Evolutionary conservation across 2,329 filamentous ascomycete species (phyloP).

Genomic region (Fusarium musae): DNA sequence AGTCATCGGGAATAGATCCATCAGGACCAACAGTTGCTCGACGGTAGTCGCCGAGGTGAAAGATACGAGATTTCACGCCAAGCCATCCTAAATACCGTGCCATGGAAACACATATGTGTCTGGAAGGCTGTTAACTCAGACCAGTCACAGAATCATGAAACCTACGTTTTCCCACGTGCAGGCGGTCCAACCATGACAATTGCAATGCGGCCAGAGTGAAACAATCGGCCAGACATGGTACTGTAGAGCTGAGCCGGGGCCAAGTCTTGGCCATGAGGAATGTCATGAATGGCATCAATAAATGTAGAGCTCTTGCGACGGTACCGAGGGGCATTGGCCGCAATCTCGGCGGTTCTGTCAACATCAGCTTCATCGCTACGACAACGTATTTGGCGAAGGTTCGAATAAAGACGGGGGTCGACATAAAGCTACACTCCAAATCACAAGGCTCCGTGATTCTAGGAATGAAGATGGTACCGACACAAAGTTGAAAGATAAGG

Average conservation of each 20-base stretch:
- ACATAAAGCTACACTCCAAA: background rate
- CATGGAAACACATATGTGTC: constrained; percentile 94
- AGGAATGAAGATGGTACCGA: background rate
- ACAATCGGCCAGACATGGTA: constrained; percentile 95
- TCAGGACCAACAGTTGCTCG: constrained; percentile 87
- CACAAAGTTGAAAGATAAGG: background rate
- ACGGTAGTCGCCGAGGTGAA: constrained; percentile 96
- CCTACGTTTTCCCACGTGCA: constrained; percentile 92
- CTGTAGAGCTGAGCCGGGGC: constrained; percentile 97
- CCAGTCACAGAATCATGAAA: constrained; percentile 22
- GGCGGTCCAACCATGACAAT: constrained; percentile 97
- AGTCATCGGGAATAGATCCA: constrained; percentile 91
- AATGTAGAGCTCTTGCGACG: constrained; percentile 94
- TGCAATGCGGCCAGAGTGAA: constrained; percentile 96
- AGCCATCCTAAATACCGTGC: constrained; percentile 96
- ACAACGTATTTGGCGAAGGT: background rate
- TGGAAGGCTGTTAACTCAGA: constrained; percentile 49
- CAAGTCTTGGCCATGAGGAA: constrained; percentile 82
- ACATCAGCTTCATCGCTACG: constrained; percentile 27
- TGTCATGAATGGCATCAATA: constrained; percentile 96
- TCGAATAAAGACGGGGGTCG: background rate
- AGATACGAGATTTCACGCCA: constrained; percentile 97
- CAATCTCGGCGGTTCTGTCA: constrained; percentile 85
- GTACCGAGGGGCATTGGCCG: constrained; percentile 89
- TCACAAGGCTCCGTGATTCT: background rate